These are phyloP conservation scores for Pleurotus cornucopiae DNA, from an alignment of 768 basidiomycete species.

Conservation along the genomic window DNA sequence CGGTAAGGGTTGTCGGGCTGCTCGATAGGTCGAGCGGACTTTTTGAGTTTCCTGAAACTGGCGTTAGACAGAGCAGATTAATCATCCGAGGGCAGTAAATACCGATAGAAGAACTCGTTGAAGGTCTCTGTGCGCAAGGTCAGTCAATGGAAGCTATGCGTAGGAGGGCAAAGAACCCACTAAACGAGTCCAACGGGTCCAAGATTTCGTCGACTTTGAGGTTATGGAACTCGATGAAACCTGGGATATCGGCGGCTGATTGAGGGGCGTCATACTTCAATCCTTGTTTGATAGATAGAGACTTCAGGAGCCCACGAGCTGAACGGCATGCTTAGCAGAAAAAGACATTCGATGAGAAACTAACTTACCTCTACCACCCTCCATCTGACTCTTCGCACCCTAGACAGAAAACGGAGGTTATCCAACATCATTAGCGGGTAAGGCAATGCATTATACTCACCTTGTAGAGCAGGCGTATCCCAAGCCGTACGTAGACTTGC, in stretches of 20 bases:
- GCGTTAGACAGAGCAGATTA: too few species aligned
- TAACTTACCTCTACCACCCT: conserved; percentile 72
- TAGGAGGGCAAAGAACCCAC: conserved; percentile 35
- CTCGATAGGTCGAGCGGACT: conserved; percentile 72
- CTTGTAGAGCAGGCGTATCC: conserved; percentile 91
- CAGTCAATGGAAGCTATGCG: background rate
- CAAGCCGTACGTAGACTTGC: conserved; percentile 88
- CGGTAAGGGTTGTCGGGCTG: conserved; percentile 68
- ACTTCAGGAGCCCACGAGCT: conserved; percentile 84
- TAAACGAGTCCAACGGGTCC: conserved; percentile 81
- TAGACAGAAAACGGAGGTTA: conserved; percentile 16
- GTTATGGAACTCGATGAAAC: conserved; percentile 88
- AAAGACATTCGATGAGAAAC: background rate
- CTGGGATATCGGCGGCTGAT: conserved; percentile 78
- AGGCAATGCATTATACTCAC: conserved; percentile 19
- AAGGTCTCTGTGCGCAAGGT: conserved; percentile 61
- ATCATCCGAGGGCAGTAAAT: conserved; percentile 1
- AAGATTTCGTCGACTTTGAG: conserved; percentile 79
- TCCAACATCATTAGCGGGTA: background rate
- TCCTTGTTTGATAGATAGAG: conserved; percentile 90
- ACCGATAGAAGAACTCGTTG: conserved; percentile 89
- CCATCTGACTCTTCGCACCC: conserved; percentile 86
- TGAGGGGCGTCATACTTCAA: conserved; percentile 86
- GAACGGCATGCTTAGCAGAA: conserved; percentile 6
- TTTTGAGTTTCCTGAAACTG: conserved; percentile 72